Percentiles rank a stretch among this genome's conserved stretches.
phyloP scores from a whole-genome alignment of 1,284 basidiomycete species.

The Uromyces viciae-fabae region DNA sequence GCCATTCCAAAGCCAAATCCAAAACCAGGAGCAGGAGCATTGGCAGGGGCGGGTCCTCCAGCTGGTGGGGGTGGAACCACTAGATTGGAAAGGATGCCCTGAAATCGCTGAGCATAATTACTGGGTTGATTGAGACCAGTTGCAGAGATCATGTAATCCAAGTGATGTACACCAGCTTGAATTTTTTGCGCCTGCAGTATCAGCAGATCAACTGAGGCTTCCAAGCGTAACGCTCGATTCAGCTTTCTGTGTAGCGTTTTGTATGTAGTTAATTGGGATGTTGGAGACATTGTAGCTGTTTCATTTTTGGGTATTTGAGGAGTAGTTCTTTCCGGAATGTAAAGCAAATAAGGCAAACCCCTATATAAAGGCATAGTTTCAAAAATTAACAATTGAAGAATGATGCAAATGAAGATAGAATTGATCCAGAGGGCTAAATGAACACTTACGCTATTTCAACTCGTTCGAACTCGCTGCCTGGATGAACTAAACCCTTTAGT shows the following conservation, averaged over 20 bases:
- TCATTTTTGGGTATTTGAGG: not conserved
- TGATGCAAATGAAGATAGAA: not conserved
- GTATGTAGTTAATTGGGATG: conserved; percentile 5
- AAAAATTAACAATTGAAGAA: not conserved
- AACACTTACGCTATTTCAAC: conserved; percentile 37
- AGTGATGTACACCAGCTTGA: conserved; percentile 12
- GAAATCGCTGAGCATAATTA: conserved; percentile 7
- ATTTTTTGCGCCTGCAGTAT: conserved; percentile 34
- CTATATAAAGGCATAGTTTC: too few species aligned
- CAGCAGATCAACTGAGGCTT: conserved; percentile 20
- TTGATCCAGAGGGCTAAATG: not conserved
- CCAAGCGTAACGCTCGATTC: conserved; percentile 29
- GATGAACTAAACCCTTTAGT: not conserved
- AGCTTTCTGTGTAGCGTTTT: conserved; percentile 25
- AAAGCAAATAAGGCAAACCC: conserved; percentile 40
- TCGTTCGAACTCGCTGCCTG: conserved; percentile 22
- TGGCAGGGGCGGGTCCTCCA: not conserved
- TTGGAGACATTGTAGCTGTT: not conserved
- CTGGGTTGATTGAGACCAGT: not conserved
- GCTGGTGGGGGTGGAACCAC: conserved; percentile 9
- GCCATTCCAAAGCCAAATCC: conserved; percentile 13
- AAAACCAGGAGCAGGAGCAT: conserved; percentile 20
- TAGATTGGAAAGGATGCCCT: not conserved
- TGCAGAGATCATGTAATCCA: conserved; percentile 21
- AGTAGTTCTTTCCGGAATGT: conserved; percentile 13